phyloP scores from a whole-genome alignment of 139 green algal genomes.

The Volvox reticuliferus region DNA sequence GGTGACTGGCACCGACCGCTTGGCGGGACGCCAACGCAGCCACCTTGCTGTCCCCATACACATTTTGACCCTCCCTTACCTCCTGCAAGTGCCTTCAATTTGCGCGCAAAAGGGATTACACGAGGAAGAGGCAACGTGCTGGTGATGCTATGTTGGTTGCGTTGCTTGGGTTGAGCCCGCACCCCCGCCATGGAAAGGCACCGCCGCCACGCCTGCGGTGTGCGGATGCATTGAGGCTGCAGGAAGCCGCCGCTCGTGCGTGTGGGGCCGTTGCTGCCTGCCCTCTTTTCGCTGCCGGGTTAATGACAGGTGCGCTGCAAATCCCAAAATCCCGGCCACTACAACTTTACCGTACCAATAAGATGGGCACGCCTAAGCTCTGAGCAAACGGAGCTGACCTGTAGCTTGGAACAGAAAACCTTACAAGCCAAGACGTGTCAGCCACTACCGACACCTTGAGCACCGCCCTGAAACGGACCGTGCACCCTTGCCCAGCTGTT shows the following conservation, averaged over 20 bases:
- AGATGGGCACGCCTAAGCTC: too few species aligned
- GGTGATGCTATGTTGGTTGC: not conserved
- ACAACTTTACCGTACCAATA: too few species aligned
- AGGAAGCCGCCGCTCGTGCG: not conserved
- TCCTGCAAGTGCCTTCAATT: constrained; percentile 33
- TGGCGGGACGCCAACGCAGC: too few species aligned
- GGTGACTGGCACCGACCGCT: too few species aligned
- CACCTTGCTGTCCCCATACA: not conserved
- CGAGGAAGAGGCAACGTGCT: constrained; percentile 16
- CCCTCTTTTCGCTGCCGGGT: not conserved
- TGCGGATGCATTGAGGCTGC: constrained; percentile 9
- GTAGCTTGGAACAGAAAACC: too few species aligned
- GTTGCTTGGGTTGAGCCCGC: not conserved
- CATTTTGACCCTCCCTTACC: constrained; percentile 19
- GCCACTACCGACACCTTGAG: not conserved
- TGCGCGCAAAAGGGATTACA: constrained; percentile 1
- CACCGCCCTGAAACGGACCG: not conserved
- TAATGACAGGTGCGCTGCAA: not conserved
- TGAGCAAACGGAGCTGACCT: too few species aligned
- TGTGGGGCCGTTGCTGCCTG: not conserved
- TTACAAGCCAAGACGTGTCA: not conserved
- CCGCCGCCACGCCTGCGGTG: constrained; percentile 30
- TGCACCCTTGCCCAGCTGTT: not conserved
- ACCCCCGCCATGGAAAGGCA: constrained; percentile 4
- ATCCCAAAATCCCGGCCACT: not conserved